A percentile compares a stretch with the other conserved stretches of the same genome.
phyloP scores from a whole-genome alignment of 106 monocot genomes.

The Iris macrosiphon region DNA sequence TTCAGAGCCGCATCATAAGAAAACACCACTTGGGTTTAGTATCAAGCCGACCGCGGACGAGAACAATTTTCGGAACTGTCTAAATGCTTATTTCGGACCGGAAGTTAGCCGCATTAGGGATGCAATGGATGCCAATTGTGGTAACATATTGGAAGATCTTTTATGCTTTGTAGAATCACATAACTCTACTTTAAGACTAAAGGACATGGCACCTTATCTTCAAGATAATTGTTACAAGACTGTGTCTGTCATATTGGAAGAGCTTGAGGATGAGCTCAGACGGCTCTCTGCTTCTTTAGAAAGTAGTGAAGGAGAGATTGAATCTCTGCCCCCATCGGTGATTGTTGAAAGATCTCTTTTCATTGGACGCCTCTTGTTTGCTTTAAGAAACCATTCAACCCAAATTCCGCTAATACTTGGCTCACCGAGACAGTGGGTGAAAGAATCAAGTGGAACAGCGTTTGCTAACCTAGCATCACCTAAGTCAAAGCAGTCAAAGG shows the following conservation, averaged over 20 bases:
- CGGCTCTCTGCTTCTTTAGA: conserved; percentile 51
- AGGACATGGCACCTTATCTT: conserved; percentile 71
- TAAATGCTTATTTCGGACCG: conserved; percentile 78
- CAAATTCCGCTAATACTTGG: conserved; percentile 85
- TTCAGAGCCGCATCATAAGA: conserved; percentile 61
- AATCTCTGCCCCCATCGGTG: conserved; percentile 38
- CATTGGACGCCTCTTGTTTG: conserved; percentile 80
- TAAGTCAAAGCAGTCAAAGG: conserved; percentile 29
- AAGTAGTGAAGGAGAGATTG: conserved; percentile 11
- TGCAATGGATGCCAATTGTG: conserved; percentile 62
- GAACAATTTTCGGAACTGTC: conserved; percentile 59
- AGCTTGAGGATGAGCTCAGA: conserved; percentile 51
- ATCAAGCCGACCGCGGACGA: conserved; percentile 69
- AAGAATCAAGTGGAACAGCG: conserved; percentile 35
- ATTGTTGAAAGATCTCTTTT: conserved; percentile 83
- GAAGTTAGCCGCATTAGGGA: conserved; percentile 70
- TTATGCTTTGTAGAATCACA: conserved; percentile 81
- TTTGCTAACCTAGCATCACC: conserved; percentile 26
- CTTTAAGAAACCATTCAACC: conserved; percentile 73
- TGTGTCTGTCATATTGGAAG: conserved; percentile 46
- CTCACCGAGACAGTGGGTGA: conserved; percentile 86
- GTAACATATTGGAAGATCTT: conserved; percentile 73
- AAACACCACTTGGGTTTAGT: conserved; percentile 37
- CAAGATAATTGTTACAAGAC: conserved; percentile 75
- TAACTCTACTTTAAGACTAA: conserved; percentile 64